A percentile compares a stretch with the other conserved stretches of the same genome.
phyloP scores from a whole-genome alignment of 2,329 filamentous ascomycete species.

The Rhytidhysteron rufulum region DNA sequence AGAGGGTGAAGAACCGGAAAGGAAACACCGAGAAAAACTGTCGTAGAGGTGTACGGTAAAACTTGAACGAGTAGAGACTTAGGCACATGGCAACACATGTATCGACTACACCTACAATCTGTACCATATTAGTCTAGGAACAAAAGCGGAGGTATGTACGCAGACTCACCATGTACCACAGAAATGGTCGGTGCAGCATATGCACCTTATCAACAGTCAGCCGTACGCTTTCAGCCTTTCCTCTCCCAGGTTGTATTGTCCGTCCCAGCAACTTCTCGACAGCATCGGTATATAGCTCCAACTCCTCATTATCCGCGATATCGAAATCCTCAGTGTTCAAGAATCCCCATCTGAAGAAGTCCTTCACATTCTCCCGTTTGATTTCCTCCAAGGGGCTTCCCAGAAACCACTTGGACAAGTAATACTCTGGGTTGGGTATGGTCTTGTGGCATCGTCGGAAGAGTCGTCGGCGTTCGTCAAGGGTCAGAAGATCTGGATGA shows the following conservation, averaged over 20 bases:
- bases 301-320: conserved; percentile 43
- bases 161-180: conserved; percentile 59
- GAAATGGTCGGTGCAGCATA: conserved; percentile 57
- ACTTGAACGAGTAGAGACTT: conserved; percentile 49
- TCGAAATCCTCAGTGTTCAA: conserved; percentile 50
- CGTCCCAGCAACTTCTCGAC: conserved; percentile 53
- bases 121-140: not conserved
- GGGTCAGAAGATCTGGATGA: conserved; percentile 47
- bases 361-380: conserved; percentile 62
- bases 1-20: conserved; percentile 50
- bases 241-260: conserved; percentile 52
- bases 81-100: conserved; percentile 40
- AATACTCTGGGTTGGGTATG: conserved; percentile 53
- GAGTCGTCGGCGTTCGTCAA: conserved; percentile 50
- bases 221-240: conserved; percentile 55
- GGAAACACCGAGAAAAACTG: conserved; percentile 54
- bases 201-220: conserved; percentile 63
- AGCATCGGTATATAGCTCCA: conserved; percentile 53
- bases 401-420: conserved; percentile 64
- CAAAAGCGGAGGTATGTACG: not conserved
- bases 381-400: conserved; percentile 56
- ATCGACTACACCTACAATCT: conserved; percentile 53
- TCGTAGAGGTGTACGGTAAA: conserved; percentile 45
- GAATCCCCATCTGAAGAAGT: conserved; percentile 67
- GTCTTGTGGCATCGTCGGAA: conserved; percentile 56